These are phyloP conservation scores for Chondrus crispus DNA, from an alignment of 23 red algal genomes.

Conservation along the genomic window DNA sequence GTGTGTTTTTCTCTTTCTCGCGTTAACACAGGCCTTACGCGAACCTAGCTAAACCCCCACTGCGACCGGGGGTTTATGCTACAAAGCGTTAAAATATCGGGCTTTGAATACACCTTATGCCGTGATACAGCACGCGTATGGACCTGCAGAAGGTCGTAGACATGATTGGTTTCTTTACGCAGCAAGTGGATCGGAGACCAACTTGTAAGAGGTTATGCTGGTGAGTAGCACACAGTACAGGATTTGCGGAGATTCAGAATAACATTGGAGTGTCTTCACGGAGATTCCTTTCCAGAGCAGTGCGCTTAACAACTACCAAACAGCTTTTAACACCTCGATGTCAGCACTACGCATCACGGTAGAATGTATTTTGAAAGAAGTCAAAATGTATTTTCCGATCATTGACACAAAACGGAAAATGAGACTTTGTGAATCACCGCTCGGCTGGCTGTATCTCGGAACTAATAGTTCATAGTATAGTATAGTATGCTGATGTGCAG, in stretches of 20 bases:
- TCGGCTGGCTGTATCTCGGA: neutral
- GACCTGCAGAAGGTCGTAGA: neutral
- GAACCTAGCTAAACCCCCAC: too few relatives aligned
- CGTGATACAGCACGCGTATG: neutral
- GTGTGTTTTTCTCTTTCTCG: too few relatives aligned
- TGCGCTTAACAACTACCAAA: neutral
- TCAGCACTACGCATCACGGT: neutral
- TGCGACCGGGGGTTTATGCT: too few relatives aligned
- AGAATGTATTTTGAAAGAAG: neutral
- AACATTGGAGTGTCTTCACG: neutral
- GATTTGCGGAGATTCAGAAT: neutral
- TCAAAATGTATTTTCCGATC: neutral
- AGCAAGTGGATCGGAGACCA: neutral
- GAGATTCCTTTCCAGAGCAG: neutral
- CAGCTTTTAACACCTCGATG: neutral
- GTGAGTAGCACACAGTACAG: neutral
- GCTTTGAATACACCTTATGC: neutral
- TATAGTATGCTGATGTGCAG: too few relatives aligned
- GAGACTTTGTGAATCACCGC: neutral
- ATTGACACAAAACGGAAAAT: neutral
- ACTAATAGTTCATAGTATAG: neutral
- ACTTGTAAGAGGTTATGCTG: neutral
- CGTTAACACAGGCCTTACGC: too few relatives aligned
- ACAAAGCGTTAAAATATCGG: too few relatives aligned
- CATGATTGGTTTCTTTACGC: neutral